Evolutionary conservation across 257 asterid species (phyloP), one percentile per base, ranked within the genome.

Genomic region (Osmanthus fragrans): DNA sequence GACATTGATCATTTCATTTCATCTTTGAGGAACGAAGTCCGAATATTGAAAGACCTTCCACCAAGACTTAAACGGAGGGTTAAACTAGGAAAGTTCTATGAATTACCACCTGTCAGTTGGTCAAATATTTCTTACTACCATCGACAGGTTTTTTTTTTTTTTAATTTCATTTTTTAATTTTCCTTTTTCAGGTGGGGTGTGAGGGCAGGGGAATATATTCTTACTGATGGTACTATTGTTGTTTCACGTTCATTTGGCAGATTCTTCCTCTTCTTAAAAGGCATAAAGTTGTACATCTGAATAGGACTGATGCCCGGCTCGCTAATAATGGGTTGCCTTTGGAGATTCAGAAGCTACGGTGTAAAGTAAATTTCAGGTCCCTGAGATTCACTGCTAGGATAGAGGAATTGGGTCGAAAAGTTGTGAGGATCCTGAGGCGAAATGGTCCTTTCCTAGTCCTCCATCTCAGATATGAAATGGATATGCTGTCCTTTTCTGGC

Each of bases 71-170:
- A 87, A 77, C 82, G 81, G 51, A 91, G 90, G 77, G 90, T 87
- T 36, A 84, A 89, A 70, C 82, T 74, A 2, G 91, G 94, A 81
- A 70, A 75, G 83, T 78, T 82, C 30, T 80, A 87, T n/a, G 85
- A 85, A 77, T 81, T 89, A 80, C 85, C 92, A 27, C 96, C 96
- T 39, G 79, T 91, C 79, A 91, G 96, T 81, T 91, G 94, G 96
- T 91, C 96, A 2, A 86, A 91, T 70, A 82, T 89, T 79, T 85
- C 96, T 51, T 91, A 91, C 82, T 91, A 91, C 84, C 86, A 70
- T 65, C 81, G 65, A 34, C 96, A 90, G 90, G 96, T 90, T 73
- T 21, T 66, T 45, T 23, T 42, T 34, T 27, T 58, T 65, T 66
- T 2, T n/a, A n/a, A n/a, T n/a, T 3, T 32, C 33, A 32, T 32